Conservation (phyloP, 1,284 basidiomycete genomes). For the Tilletia caries region DNA sequence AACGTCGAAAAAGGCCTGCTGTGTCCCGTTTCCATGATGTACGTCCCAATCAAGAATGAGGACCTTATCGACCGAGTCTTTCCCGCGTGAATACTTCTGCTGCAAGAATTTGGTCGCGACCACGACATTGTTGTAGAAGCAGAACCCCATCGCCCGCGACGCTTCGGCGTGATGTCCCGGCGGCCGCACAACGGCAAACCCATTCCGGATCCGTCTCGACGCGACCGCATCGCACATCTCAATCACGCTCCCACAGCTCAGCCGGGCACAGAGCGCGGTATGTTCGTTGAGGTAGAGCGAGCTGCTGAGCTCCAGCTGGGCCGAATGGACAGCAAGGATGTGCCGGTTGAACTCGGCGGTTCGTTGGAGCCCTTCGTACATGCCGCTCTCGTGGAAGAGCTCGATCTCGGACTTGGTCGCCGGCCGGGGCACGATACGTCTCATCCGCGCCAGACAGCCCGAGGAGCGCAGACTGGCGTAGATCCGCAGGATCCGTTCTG, state of each 20-base stretch:
- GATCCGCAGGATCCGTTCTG: constrained; percentile 76
- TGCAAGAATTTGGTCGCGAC: constrained; percentile 66
- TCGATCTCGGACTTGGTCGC: constrained; percentile 74
- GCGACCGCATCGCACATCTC: constrained; percentile 86
- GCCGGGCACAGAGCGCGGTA: constrained; percentile 76
- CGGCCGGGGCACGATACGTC: constrained; percentile 69
- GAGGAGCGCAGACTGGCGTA: constrained; percentile 66
- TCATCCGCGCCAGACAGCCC: constrained; percentile 71
- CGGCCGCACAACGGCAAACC: constrained; percentile 91
- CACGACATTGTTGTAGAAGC: constrained; percentile 98
- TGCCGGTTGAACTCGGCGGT: constrained; percentile 58
- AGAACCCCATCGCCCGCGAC: constrained; percentile 96
- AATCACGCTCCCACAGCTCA: constrained; percentile 92
- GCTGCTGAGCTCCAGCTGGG: constrained; percentile 66
- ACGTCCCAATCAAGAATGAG: constrained; percentile 98
- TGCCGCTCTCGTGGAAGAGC: constrained; percentile 81
- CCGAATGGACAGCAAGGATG: constrained; percentile 60
- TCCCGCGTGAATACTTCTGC: constrained; percentile 65
- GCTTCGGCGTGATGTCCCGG: constrained; percentile 99
- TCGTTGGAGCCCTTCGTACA: constrained; percentile 85
- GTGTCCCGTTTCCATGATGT: constrained; percentile 97
- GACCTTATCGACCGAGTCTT: constrained; percentile 63
- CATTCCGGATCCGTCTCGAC: constrained; percentile 73
- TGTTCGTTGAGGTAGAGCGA: constrained; percentile 87
- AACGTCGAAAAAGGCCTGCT: constrained; percentile 89